Conservation (phyloP, 768 basidiomycete genomes). For the Lentinula detonsa region DNA sequence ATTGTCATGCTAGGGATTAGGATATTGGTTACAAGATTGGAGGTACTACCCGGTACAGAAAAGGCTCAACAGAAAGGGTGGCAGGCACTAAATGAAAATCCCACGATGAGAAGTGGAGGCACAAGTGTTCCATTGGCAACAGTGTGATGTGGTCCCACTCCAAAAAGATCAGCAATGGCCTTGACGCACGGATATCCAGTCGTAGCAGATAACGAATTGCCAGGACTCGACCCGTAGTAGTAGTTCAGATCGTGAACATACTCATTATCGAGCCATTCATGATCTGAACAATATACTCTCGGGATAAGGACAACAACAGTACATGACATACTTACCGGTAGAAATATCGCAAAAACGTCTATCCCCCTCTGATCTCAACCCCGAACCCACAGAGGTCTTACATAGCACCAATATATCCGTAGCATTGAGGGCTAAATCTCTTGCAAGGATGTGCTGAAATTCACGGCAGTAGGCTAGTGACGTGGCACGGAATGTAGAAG, state of each 20-base stretch:
- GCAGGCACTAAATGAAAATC: slow-evolving; percentile 28
- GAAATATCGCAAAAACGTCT: slow-evolving; percentile 35
- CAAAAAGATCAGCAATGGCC: too few relatives aligned
- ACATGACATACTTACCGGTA: slow-evolving; percentile 20
- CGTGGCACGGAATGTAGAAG: slow-evolving; percentile 23
- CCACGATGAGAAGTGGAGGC: too few relatives aligned
- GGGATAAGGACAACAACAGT: too few relatives aligned
- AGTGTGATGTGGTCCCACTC: slow-evolving; percentile 20
- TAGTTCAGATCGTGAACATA: too few relatives aligned
- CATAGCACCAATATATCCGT: slow-evolving; percentile 36
- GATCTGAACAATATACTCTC: too few relatives aligned
- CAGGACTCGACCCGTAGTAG: too few relatives aligned
- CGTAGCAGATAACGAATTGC: too few relatives aligned
- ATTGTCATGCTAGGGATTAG: slow-evolving; percentile 31
- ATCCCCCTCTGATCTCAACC: slow-evolving; percentile 28
- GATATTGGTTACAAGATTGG: background rate
- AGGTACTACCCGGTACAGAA: too few relatives aligned
- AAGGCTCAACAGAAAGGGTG: background rate
- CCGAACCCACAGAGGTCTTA: slow-evolving; percentile 38
- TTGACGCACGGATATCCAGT: too few relatives aligned
- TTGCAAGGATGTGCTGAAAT: slow-evolving; percentile 30
- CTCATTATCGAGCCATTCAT: too few relatives aligned
- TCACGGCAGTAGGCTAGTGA: slow-evolving; percentile 26
- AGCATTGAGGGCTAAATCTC: slow-evolving; percentile 23
- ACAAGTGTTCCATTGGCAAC: slow-evolving; percentile 17